A percentile compares a stretch with the other conserved stretches of the same genome.
These are phyloP conservation scores for Eimeria maxima DNA, from an alignment of 169 alveolate genomes.

Conservation along the genomic window DNA sequence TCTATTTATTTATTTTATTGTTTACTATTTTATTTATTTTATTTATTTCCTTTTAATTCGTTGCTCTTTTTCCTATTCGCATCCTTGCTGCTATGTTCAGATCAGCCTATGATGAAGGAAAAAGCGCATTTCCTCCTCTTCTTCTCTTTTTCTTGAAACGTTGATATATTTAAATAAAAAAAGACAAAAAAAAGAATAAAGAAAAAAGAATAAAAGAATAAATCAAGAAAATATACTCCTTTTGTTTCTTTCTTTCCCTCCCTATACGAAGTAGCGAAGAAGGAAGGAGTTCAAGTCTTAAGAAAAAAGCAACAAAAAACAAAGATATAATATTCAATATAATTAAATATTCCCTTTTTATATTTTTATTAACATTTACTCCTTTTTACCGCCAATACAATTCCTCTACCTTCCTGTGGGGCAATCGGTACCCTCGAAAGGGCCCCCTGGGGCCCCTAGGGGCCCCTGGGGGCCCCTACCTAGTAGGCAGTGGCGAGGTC, in stretches of 20 bases:
- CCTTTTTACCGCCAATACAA: neutral
- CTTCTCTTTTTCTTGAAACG: too few relatives aligned
- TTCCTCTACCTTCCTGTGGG: neutral
- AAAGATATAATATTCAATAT: neutral
- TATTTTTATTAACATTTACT: neutral
- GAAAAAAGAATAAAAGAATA: too few relatives aligned
- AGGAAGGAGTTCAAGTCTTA: neutral
- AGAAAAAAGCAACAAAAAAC: neutral
- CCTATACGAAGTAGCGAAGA: too few relatives aligned
- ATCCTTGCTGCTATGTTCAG: neutral
- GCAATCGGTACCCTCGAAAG: neutral
- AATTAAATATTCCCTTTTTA: neutral
- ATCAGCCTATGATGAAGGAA: neutral
- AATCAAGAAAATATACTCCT: too few relatives aligned
- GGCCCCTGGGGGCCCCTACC: neutral
- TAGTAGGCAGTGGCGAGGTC: too few relatives aligned
- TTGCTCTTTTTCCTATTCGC: too few relatives aligned
- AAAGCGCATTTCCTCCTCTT: neutral
- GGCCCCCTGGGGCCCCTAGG: neutral
- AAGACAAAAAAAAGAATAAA: too few relatives aligned
- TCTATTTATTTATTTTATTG: neutral
- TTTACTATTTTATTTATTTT: neutral
- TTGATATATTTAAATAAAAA: too few relatives aligned
- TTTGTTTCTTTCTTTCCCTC: too few relatives aligned
- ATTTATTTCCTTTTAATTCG: neutral